These are phyloP conservation scores for Nitzschia putrida DNA, from an alignment of 108 stramenopile species.

Conservation along the genomic window DNA sequence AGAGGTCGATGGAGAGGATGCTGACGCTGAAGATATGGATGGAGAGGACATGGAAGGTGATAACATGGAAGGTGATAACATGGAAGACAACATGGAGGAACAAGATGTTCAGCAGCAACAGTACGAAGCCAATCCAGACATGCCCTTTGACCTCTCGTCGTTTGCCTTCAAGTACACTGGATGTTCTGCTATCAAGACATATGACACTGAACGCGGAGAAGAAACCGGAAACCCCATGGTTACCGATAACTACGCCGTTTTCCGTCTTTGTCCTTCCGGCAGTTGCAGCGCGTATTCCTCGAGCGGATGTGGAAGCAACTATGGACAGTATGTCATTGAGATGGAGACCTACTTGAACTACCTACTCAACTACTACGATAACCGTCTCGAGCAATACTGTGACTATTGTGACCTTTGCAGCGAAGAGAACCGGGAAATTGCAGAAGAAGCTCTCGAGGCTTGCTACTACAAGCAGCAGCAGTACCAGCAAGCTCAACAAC, in stretches of 20 bases:
- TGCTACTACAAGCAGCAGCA: conserved; percentile 19
- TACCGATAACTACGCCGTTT: conserved; percentile 66
- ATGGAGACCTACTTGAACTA: conserved; percentile 72
- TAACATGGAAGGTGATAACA: not conserved
- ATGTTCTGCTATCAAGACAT: conserved; percentile 77
- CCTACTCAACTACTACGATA: conserved; percentile 52
- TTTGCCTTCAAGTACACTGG: conserved; percentile 84
- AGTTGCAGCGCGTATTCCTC: conserved; percentile 53
- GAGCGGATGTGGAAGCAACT: conserved; percentile 74
- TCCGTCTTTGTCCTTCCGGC: conserved; percentile 77
- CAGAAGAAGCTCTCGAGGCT: not conserved
- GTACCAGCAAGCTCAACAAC: conserved; percentile 22
- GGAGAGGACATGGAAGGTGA: not conserved
- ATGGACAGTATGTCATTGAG: conserved; percentile 82
- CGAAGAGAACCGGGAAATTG: conserved; percentile 15
- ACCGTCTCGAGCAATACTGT: conserved; percentile 72
- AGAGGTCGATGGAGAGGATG: not conserved
- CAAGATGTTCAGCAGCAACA: not conserved
- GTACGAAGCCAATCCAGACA: conserved; percentile 8
- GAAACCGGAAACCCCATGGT: conserved; percentile 45
- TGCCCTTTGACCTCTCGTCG: conserved; percentile 60
- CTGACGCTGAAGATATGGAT: not conserved
- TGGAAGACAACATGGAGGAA: conserved; percentile 3
- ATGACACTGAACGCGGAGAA: conserved; percentile 37
- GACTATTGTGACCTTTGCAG: conserved; percentile 67